Conservation (phyloP, 2,329 filamentous ascomycete species). For the Chrysosporium keratinophilum region DNA sequence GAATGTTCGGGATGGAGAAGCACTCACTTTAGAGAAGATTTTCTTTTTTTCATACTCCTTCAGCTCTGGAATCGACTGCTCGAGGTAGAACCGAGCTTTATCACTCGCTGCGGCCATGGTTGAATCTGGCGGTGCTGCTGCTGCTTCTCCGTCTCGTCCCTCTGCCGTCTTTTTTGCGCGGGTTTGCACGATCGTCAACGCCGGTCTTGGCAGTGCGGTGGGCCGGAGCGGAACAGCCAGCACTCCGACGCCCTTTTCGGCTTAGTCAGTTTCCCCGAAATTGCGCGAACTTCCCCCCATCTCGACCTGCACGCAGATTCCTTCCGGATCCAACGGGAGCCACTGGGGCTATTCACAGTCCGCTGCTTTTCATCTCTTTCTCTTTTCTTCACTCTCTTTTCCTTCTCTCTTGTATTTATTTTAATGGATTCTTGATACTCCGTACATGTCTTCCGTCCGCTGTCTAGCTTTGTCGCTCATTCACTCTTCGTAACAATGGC, state of each 20-base stretch:
- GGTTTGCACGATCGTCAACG: neutral
- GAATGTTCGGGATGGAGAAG: constrained; percentile 9
- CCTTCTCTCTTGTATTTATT: constrained; percentile 19
- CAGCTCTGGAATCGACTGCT: constrained; percentile 83
- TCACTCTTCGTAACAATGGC: constrained; percentile 41
- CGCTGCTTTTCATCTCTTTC: constrained; percentile 7
- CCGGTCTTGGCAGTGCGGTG: neutral
- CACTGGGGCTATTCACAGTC: neutral
- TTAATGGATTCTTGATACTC: constrained; percentile 19
- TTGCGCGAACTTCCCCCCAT: neutral
- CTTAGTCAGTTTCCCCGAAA: neutral
- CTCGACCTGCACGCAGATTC: neutral
- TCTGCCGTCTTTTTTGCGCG: neutral
- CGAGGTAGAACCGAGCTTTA: constrained; percentile 89
- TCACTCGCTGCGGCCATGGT: constrained; percentile 75
- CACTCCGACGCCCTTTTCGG: neutral
- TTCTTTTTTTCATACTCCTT: constrained; percentile 86
- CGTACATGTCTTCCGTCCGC: constrained; percentile 6
- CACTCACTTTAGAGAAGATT: constrained; percentile 65
- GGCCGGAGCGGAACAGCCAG: constrained; percentile 2
- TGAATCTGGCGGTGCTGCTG: neutral
- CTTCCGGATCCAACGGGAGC: constrained; percentile 4
- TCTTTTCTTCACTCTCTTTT: constrained; percentile 15
- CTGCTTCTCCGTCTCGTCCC: neutral
- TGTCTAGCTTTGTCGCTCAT: constrained; percentile 14